These are phyloP conservation scores for Plantago elongata DNA, from an alignment of 257 asterid genomes.

Conservation along the genomic window DNA sequence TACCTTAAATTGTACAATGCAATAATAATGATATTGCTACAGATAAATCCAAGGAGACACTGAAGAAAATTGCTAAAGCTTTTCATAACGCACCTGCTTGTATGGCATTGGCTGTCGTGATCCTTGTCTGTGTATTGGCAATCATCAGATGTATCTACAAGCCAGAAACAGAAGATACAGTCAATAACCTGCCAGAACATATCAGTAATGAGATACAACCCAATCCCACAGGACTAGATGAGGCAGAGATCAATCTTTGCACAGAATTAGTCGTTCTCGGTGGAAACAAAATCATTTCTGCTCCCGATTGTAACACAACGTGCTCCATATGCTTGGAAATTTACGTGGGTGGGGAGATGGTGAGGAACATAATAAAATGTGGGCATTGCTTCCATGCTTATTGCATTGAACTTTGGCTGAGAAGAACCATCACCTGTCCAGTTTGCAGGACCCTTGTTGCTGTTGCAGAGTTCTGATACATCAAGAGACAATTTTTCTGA, in stretches of 20 bases:
- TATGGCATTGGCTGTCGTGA: too few species aligned
- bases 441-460: constrained; percentile 20
- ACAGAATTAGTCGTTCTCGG: constrained; percentile 14
- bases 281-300: constrained; percentile 15
- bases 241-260: constrained; percentile 6
- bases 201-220: neutral
- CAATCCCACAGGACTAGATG: constrained; percentile 5
- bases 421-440: constrained; percentile 22
- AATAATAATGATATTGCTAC: too few species aligned
- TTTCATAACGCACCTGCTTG: too few species aligned
- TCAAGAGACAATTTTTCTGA: too few species aligned
- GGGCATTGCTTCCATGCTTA: constrained; percentile 28
- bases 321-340: constrained; percentile 29
- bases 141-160: too few species aligned
- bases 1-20: too few species aligned
- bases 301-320: constrained; percentile 4
- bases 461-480: too few species aligned
- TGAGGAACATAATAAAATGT: constrained; percentile 25
- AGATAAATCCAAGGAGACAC: too few species aligned
- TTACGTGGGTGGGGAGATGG: constrained; percentile 4
- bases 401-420: constrained; percentile 26
- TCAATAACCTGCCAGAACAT: neutral
- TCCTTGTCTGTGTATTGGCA: too few species aligned
- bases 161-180: too few species aligned
- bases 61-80: too few species aligned